phyloP scores from a whole-genome alignment of 2,329 filamentous ascomycete genomes.

The Coniochaeta sp. region DNA sequence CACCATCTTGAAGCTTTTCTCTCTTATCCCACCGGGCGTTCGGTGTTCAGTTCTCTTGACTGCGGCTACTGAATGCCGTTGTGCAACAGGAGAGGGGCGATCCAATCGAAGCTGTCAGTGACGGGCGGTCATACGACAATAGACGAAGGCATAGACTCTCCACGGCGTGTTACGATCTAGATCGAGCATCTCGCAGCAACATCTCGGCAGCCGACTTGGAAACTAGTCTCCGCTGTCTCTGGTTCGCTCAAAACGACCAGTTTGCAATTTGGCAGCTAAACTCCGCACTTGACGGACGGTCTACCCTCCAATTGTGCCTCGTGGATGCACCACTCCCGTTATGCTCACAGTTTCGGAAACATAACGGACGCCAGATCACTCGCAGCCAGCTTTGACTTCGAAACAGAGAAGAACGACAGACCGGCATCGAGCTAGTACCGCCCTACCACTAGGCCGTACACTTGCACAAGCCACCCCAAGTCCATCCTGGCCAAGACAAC shows the following conservation, averaged over 20 bases:
- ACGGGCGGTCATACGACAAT: background rate
- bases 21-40: background rate
- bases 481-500: background rate
- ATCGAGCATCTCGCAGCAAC: background rate
- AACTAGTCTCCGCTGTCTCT: background rate
- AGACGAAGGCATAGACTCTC: background rate
- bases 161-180: background rate
- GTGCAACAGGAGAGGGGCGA: background rate
- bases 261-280: background rate
- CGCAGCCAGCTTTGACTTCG: conserved; percentile 1
- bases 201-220: background rate
- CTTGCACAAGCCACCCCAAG: background rate
- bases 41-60: background rate
- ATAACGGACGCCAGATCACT: conserved; percentile 1
- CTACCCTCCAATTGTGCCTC: background rate
- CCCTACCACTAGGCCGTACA: background rate
- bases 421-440: background rate
- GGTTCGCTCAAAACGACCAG: background rate
- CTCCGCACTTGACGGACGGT: background rate
- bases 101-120: background rate
- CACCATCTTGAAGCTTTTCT: background rate
- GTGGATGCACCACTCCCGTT: background rate
- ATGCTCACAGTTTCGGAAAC: background rate
- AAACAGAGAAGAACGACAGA: background rate
- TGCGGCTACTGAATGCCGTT: background rate